Conservation (phyloP, 164 flowering plant species). For the Cinnamomum chago region DNA sequence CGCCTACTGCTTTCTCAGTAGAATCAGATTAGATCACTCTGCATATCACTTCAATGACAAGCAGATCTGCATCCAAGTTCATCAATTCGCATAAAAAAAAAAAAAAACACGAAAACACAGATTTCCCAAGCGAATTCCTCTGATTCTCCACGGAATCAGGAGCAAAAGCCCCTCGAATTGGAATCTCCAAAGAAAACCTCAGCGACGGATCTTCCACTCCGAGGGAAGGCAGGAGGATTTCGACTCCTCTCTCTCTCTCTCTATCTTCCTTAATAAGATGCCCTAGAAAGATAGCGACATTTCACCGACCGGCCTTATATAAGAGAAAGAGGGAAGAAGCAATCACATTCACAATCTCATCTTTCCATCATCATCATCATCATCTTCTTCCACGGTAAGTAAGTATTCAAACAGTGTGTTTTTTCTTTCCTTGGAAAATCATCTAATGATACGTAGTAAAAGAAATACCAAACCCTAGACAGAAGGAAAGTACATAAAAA, state of each 20-base stretch:
- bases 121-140: not conserved
- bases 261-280: not conserved
- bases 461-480: no score
- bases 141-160: not conserved
- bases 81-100: not conserved
- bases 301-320: slow-evolving; percentile 1
- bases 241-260: not conserved
- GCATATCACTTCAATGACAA: not conserved
- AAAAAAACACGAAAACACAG: not conserved
- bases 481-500: no score
- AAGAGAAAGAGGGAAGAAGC: not conserved
- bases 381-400: not conserved
- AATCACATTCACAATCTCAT: not conserved
- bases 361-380: no score
- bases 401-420: no score
- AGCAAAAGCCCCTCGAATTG: no score
- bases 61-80: not conserved
- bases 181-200: not conserved
- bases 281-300: slow-evolving; percentile 5
- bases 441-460: no score
- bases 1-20: no score
- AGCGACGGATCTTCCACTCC: not conserved
- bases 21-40: not conserved
- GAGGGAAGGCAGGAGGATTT: not conserved
- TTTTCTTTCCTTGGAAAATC: no score